phyloP scores from a whole-genome alignment of 306 rosid genomes.

The Pyrus bretschneideri region DNA sequence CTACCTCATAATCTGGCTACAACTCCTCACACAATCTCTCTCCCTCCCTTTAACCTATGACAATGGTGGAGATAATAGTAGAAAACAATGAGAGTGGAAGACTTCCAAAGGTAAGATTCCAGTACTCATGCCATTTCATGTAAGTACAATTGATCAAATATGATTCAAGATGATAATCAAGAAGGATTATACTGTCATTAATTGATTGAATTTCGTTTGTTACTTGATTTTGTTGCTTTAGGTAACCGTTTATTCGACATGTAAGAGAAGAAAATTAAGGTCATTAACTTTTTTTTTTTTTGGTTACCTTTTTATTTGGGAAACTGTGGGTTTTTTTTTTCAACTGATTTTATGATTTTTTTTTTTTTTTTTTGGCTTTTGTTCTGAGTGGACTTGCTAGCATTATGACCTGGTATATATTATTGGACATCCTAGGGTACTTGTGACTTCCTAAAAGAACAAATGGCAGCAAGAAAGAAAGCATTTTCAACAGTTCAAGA shows the following conservation, averaged over 20 bases:
- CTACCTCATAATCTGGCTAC: background rate
- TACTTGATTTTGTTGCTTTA: background rate
- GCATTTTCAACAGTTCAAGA: slow-evolving; percentile 72
- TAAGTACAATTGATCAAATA: no score
- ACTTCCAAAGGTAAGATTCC: slow-evolving; percentile 70
- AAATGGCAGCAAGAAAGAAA: slow-evolving; percentile 79
- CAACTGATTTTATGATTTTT: background rate
- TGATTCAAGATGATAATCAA: background rate
- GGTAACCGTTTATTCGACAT: no score
- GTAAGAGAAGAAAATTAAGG: background rate
- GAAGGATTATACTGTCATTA: background rate
- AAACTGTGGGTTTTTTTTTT: background rate
- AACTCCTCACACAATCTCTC: background rate
- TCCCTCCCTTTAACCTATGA: background rate
- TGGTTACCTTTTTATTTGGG: background rate
- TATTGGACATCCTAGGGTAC: slow-evolving; percentile 57
- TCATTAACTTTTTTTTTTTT: background rate
- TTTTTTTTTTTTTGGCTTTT: background rate
- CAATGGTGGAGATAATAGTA: slow-evolving; percentile 50
- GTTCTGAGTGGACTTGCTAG: background rate
- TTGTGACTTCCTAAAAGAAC: slow-evolving; percentile 91
- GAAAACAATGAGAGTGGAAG: slow-evolving; percentile 90
- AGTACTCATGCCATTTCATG: background rate
- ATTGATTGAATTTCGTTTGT: background rate
- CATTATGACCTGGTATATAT: slow-evolving; percentile 27